A percentile compares a stretch with the other conserved stretches of the same genome.
phyloP scores from a whole-genome alignment of 768 basidiomycete genomes.

The Lactifluus echinatus region DNA sequence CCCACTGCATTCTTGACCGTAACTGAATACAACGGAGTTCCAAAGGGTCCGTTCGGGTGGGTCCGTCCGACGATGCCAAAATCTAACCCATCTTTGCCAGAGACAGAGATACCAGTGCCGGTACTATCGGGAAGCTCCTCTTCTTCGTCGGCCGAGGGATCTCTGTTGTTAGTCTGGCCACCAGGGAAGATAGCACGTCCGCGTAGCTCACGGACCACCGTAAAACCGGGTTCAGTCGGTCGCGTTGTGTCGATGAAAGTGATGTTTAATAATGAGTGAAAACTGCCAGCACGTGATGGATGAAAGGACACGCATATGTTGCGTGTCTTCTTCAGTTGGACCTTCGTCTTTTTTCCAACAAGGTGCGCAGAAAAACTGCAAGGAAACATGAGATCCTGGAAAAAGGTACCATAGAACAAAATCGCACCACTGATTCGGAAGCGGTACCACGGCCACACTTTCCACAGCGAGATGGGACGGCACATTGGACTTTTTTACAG shows the following conservation, averaged over 20 bases:
- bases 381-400: background rate
- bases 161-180: background rate
- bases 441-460: background rate
- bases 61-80: slow-evolving; percentile 42
- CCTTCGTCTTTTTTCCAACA: background rate
- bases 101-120: slow-evolving; percentile 34
- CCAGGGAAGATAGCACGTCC: background rate
- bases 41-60: slow-evolving; percentile 23
- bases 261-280: background rate
- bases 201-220: slow-evolving; percentile 1
- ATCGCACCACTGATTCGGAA: slow-evolving; percentile 1
- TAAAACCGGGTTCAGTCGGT: background rate
- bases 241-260: background rate
- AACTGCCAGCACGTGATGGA: background rate
- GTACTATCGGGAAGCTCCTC: slow-evolving; percentile 35
- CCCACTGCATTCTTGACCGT: slow-evolving; percentile 15
- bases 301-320: slow-evolving; percentile 2
- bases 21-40: background rate
- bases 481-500: background rate
- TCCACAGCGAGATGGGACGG: background rate
- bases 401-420: background rate
- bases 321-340: background rate
- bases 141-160: background rate
- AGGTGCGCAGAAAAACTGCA: slow-evolving; percentile 1
- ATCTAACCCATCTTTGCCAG: slow-evolving; percentile 32